Evolutionary conservation across 2,329 filamentous ascomycete species (phyloP).

Genomic region (Sporothrix pseudoabietina): DNA sequence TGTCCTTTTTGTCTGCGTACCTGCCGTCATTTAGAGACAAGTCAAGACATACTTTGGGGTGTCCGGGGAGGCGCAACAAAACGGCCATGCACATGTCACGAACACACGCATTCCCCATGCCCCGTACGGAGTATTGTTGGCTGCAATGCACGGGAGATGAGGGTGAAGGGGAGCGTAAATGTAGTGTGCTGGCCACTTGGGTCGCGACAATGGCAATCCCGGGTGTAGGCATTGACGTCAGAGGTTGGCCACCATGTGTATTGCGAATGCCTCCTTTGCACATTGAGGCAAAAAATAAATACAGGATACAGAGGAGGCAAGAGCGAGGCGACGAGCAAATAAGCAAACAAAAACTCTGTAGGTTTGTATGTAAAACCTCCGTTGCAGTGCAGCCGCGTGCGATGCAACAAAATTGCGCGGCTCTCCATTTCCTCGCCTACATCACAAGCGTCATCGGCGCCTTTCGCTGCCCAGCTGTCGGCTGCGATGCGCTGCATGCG

Average conservation of each 20-base stretch:
- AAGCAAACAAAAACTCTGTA: neutral
- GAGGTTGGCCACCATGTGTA: neutral
- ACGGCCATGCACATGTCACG: neutral
- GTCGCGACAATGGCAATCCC: neutral
- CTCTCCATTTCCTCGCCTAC: neutral
- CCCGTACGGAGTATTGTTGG: neutral
- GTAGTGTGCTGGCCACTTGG: neutral
- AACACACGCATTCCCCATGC: neutral
- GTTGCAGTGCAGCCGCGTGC: neutral
- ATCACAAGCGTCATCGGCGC: neutral
- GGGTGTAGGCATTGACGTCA: constrained; percentile 13
- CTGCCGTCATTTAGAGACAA: neutral
- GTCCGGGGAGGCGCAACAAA: neutral
- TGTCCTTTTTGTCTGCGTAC: neutral
- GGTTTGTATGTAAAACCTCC: neutral
- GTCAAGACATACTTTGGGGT: neutral
- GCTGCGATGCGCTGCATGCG: neutral
- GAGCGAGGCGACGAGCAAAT: neutral
- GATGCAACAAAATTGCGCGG: neutral
- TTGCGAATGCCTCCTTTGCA: neutral
- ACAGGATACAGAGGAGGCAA: neutral
- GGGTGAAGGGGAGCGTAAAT: neutral
- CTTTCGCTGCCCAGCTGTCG: neutral
- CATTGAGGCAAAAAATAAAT: neutral
- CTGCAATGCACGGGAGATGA: neutral